Percentiles rank a stretch among this genome's conserved stretches.
Conservation (phyloP, 805 yeast genomes). For the Candida golubevii region DNA sequence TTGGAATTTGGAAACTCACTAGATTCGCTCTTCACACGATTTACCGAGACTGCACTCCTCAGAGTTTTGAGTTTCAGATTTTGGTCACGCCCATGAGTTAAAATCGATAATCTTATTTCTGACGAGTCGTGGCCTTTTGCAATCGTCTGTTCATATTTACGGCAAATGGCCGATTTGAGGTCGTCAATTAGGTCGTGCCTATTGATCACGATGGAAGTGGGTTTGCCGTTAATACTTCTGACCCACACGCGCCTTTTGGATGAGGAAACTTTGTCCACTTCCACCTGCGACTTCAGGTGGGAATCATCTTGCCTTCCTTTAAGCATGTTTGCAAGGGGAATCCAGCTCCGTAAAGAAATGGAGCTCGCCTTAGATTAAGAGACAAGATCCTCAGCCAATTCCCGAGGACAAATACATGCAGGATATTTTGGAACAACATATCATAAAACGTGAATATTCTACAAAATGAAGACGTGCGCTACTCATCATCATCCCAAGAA, state of each 20-base stretch:
- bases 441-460: too few relatives aligned
- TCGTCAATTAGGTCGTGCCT: conserved; percentile 76
- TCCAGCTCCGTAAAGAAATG: too few relatives aligned
- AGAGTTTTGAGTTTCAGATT: background rate
- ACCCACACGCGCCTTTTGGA: conserved; percentile 50
- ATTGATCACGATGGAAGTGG: conserved; percentile 66
- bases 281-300: too few relatives aligned
- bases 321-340: too few relatives aligned
- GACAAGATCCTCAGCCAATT: too few relatives aligned
- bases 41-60: conserved; percentile 4
- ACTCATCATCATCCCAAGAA: conserved; percentile 7
- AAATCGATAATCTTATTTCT: conserved; percentile 40
- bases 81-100: conserved; percentile 3
- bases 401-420: too few relatives aligned
- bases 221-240: conserved; percentile 44
- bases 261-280: too few relatives aligned
- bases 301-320: too few relatives aligned
- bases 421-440: too few relatives aligned
- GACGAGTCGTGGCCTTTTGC: conserved; percentile 65
- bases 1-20: background rate
- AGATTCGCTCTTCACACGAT: conserved; percentile 7
- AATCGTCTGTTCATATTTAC: conserved; percentile 64
- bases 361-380: too few relatives aligned
- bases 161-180: conserved; percentile 59
- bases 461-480: background rate